Base-by-base conservation (phyloP, 2,329 filamentous ascomycete species). In the Hawksworthiomyces lignivorus region DNA sequence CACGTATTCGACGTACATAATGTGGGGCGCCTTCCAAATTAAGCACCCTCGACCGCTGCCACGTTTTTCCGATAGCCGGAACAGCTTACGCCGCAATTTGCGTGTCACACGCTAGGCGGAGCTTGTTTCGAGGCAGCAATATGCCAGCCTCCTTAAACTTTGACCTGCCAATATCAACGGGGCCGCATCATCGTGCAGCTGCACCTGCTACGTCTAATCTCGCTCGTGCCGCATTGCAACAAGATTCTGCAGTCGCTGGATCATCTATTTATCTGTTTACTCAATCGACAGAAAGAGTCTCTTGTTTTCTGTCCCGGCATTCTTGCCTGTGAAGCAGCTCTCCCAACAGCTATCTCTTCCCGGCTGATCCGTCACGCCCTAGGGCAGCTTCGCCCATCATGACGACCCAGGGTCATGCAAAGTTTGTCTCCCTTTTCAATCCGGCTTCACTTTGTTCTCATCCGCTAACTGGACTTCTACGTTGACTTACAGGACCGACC, bases 401-500 rank as follows among this genome's bases (percentile, higher is more conserved):
- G 49, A 35, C 49, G 39, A 41, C 49, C 27, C 46, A 41, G n/a
- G 44, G 41, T 17, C 49, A 51, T 36, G 44, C 42, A 27, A 51
- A 48, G 49, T 51, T 22, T 10, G 49, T 45, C 14, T 11, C 27
- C 17, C 14, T 5, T 5, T 17, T 30, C 31, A 12, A 8, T 26
- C 12, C 24, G 8, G 24, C 24, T 26, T 29, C 15, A 5, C 26
- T 14, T 9, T 24, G 12, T 30, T n/a, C 27, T 27, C 20, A 30
- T n/a, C 4, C 7, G 11, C 4, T 15, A 2, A 35, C 7, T 27
- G 21, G 4, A 7, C 21, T 18, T 11, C 12, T 26, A 12, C 24
- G 7, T 26, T 12, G 7, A 12, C 24, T 26, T 45, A 47, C 55
- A 84, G 80, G 58, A 80, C 78, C 57, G 80, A 84, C 57, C 72